A percentile compares a stretch with the other conserved stretches of the same genome.
Evolutionary conservation across 139 green algal species (phyloP).

Genomic region (Microglena sp.): DNA sequence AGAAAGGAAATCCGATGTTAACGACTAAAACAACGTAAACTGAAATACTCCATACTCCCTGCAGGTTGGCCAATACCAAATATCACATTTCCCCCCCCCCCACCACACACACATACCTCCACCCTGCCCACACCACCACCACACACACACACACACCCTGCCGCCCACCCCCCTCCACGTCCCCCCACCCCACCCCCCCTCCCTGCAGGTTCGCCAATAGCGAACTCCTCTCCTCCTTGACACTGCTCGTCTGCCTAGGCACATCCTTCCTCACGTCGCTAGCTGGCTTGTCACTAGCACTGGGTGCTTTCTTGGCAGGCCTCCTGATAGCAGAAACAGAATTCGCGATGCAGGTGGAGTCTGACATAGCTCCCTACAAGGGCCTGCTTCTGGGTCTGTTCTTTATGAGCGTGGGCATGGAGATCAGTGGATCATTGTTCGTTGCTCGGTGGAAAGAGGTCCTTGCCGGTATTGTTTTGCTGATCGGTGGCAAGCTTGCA

Average conservation of each 20-base stretch:
- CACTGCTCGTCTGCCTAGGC: slow-evolving; percentile 61
- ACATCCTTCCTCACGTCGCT: slow-evolving; percentile 48
- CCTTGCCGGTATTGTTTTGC: slow-evolving; percentile 51
- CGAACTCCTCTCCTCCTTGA: too few relatives aligned
- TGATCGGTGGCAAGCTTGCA: slow-evolving; percentile 73
- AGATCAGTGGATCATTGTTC: slow-evolving; percentile 21
- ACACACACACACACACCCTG: too few relatives aligned
- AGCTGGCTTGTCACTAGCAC: slow-evolving; percentile 81
- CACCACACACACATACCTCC: too few relatives aligned
- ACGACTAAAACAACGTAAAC: too few relatives aligned
- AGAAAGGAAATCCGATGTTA: too few relatives aligned
- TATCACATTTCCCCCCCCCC: too few relatives aligned
- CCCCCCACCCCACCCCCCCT: neutral
- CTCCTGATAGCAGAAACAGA: slow-evolving; percentile 97
- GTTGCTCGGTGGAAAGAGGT: slow-evolving; percentile 40
- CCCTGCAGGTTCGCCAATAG: neutral
- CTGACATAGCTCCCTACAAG: slow-evolving; percentile 96
- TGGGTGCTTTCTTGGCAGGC: slow-evolving; percentile 95
- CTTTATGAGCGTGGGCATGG: slow-evolving; percentile 98
- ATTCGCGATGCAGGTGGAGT: slow-evolving; percentile 95
- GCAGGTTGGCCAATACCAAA: too few relatives aligned
- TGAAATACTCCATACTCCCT: too few relatives aligned
- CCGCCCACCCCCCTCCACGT: neutral
- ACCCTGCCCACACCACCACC: too few relatives aligned
- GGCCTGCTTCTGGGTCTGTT: slow-evolving; percentile 98